A percentile compares a stretch with the other conserved stretches of the same genome.
Evolutionary conservation across 345 rosid species (phyloP).

Genomic region (Hypericum androsaemum): DNA sequence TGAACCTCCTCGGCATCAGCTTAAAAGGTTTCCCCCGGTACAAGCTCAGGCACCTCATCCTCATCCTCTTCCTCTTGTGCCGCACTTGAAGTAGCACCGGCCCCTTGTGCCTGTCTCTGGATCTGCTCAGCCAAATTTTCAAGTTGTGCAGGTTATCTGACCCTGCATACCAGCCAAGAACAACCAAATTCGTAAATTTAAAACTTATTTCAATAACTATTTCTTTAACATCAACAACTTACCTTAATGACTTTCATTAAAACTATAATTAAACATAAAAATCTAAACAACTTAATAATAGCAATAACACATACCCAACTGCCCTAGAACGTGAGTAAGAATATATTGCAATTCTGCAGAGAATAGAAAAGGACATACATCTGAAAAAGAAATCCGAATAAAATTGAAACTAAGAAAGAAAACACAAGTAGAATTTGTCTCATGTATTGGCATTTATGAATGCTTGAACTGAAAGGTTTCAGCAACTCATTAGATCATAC

Average conservation of each 20-base stretch:
- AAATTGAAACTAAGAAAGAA: background rate
- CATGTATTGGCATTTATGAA: conserved; percentile 89
- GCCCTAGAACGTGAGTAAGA: conserved; percentile 78
- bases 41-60: conserved; percentile 35
- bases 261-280: no score
- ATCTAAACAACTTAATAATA: background rate
- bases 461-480: conserved; percentile 66
- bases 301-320: conserved; percentile 51
- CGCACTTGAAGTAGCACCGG: conserved; percentile 27
- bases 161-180: conserved; percentile 29
- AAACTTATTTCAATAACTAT: background rate
- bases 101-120: conserved; percentile 56
- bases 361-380: background rate
- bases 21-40: conserved; percentile 1
- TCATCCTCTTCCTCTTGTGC: conserved; percentile 30
- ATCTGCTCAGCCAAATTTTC: conserved; percentile 92
- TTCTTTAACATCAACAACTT: no score
- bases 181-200: background rate
- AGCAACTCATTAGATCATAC: background rate
- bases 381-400: background rate
- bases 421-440: background rate
- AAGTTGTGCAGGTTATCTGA: conserved; percentile 87
- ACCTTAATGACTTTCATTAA: no score
- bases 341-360: conserved; percentile 82
- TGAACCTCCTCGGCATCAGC: background rate